Base-by-base conservation (phyloP, 345 rosid genomes). In the Camelina laxa region DNA sequence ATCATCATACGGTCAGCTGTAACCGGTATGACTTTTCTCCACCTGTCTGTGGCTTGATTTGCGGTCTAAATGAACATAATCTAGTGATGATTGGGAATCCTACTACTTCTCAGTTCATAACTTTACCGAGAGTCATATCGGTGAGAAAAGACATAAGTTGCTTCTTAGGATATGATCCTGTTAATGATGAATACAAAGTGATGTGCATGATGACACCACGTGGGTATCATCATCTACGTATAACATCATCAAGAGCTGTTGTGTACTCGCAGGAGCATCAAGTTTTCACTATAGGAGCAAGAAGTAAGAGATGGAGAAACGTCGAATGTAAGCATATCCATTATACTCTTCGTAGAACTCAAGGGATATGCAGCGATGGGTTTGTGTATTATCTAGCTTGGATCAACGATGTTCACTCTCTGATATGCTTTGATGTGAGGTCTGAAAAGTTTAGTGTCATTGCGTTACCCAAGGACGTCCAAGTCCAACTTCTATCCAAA, bases 111-210 rank as follows among this genome's bases (percentile, higher is more conserved):
- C 53, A 64, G 2, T n/a, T 63, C 5, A 3, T 45, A 8, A 64
- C 69, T 27, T 10, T 45, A n/a, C 24, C 55, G 1, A 47, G 6
- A 9, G 6, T 44, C 55, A 2, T 6, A 47, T 9, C 69, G 10
- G 1, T 14, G 22, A 27, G 7, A n/a, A n/a, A 1, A 30, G 2
- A 12, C 10, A 27, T 45, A 27, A 4, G 2, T 3, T 1, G 3
- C n/a, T 64, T 64, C 11, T 27, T 64, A 3, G 55, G 69, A 19
- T 45, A 64, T 16, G 69, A 64, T 64, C 69, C 14, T n/a, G 54
- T 47, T 47, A 30, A 11, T 1, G 22, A 9, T 45, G 41, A 3
- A 20, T 64, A 21, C 55, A 64, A 45, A 64, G 53, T 64, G 14
- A 16, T 64, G 68, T 44, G 38, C 68, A 45, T 64, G 54, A 64